Percentiles rank a stretch among this genome's conserved stretches.
Evolutionary conservation across 768 basidiomycete species (phyloP).

Genomic region (Tulasnella sp.): DNA sequence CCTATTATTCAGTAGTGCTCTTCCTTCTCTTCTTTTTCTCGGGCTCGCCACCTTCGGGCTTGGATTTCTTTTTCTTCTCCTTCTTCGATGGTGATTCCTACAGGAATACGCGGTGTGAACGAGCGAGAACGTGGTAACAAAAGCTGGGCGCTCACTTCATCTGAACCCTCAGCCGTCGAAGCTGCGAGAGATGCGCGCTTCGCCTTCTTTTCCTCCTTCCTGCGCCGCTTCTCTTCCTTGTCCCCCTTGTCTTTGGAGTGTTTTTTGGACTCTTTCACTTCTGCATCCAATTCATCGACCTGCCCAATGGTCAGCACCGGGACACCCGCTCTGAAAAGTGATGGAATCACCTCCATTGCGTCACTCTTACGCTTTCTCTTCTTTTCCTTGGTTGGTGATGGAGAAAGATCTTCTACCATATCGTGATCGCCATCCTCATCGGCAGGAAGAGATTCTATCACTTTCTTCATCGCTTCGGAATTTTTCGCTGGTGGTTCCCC

Average conservation of each 20-base stretch:
- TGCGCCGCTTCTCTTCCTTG: constrained; percentile 64
- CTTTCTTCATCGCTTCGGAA: constrained; percentile 80
- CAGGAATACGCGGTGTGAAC: not conserved
- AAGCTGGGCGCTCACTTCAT: not conserved
- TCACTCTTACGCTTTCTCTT: constrained; percentile 37
- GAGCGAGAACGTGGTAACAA: not conserved
- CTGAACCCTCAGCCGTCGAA: constrained; percentile 29
- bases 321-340: not conserved
- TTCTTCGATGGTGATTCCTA: constrained; percentile 8
- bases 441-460: constrained; percentile 61
- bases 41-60: constrained; percentile 10
- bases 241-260: no score
- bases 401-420: constrained; percentile 35
- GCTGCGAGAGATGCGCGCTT: constrained; percentile 18
- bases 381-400: constrained; percentile 30
- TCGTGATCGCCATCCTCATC: constrained; percentile 40
- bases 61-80: constrained; percentile 16
- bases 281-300: constrained; percentile 31
- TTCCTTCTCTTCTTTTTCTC: constrained; percentile 16
- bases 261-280: constrained; percentile 51
- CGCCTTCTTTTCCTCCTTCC: constrained; percentile 49
- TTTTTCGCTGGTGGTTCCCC: constrained; percentile 81
- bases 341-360: constrained; percentile 20
- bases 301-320: not conserved
- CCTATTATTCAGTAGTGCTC: no score